Base-by-base conservation (phyloP, 169 alveolate genomes). In the Theileria annulata region DNA sequence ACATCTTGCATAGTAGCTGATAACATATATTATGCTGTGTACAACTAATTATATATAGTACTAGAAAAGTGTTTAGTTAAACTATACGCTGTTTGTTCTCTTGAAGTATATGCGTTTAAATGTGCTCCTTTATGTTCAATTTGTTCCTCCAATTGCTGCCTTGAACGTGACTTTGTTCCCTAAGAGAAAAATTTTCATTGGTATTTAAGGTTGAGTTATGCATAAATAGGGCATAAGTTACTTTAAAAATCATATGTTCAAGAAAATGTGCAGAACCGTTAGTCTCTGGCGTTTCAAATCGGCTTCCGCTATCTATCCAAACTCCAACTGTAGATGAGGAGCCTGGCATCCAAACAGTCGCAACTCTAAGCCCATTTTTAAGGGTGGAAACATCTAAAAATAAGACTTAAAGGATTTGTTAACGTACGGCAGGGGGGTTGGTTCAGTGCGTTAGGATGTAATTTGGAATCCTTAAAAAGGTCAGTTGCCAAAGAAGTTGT, bases 221-320 rank as follows among this genome's bases (percentile, higher is more conserved):
- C 15, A 74, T 71, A 2, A n/a, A 15, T 28, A 0, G 17, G 3
- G 3, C 19, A 3, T 8, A 42, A 0, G 74, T 42, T 69, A 92
- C 97, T 87, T 97, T 97, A 88, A 97, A 97, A 47, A 95, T 96
- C 91, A 97, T 87, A 80, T 97, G 99, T 90, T 97, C 99, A 23
- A 97, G 90, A 91, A 96, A 97, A 82, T 97, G 99, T 1, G 99
- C 99, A 12, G 95, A 94, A 0, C 99, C 99, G 63, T 97, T 94
- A 48, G 97, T 96, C 58, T 73, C 91, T 28, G 87, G 80, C 9
- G 95, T 94, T 78, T 97, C 99, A 86, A 94, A 92, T 62, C 99
- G 87, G 69, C 98, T 92, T 15, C 99, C 99, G 76, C 98, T 94
- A 87, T 96, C 98, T 17, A 97, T 95, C 95, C 97, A 94, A 10